Base-by-base conservation (phyloP, 768 basidiomycete species). In the Mycena filopes region DNA sequence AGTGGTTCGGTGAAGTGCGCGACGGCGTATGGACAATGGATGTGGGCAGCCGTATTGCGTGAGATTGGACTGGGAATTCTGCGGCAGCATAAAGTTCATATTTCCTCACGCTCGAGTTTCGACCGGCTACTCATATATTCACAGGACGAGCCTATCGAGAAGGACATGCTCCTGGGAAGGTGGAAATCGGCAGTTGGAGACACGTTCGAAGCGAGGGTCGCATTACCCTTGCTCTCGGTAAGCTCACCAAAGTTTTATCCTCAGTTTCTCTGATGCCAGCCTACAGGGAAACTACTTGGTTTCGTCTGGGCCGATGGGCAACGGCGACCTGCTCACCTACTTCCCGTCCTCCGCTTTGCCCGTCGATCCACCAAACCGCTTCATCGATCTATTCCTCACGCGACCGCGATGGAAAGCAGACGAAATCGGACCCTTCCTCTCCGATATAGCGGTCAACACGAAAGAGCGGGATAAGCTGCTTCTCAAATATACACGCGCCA, bases 401-500 rank as follows among this genome's bases (percentile, higher is more conserved):
- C 87, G 90, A 7, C 67, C 86, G 23, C 86, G 86, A 47, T 96
- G 95, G 94, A 88, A 84, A 71, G 85, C 83, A 8, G 88, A 91
- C 15, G 94, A 96, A 20, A 92, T 98, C 64, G 78, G 80, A 28
- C 93, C 92, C 5, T 99, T 96, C 79, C 79, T 99, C 15, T 77
- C 82, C 8, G 95, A 95, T 66, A 88, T 98, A 59, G 90, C 90
- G 0, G 82, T 95, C n/a, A 89, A 94, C 73, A 79, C 81, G 10
- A 97, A 98, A 76, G 94, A 94, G 72, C 83, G 93, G 42, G 96
- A 99, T 74, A 95, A 90, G 75, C 74, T 97, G 66, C 79, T 98
- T 41, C 85, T 94, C 45, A 98, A 95, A 79, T 93, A 91, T 72
- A 93, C 93, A 38, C 82, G 96, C 48, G 86, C 92, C 3, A 84